Evolutionary conservation across 345 rosid genomes (phyloP), one percentile per base, ranked within the genome.

Genomic region (Brassica incana): DNA sequence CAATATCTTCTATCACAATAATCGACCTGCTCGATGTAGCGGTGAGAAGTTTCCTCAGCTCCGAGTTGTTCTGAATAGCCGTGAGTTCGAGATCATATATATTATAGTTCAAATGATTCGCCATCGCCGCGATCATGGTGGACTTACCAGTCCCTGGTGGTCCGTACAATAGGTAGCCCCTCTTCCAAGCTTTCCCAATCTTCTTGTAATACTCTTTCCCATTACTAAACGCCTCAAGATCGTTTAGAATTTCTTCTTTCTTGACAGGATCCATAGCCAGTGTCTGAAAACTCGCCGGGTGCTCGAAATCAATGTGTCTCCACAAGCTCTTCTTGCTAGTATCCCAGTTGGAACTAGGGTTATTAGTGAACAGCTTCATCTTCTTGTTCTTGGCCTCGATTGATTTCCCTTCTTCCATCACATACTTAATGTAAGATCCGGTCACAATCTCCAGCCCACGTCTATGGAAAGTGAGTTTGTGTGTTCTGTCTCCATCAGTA

Each of bases 341-440:
- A 32, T 61, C 77, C 72, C 78, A 74, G 1, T 50, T 35, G 4
- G 4, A 52, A 0, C 86, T 81, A 4, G 85, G 83, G 66, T 83
- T 83, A 69, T 88, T 88, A 0, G 90, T 85, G 77, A 70, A 86
- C 32, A 89, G 87, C 88, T 84, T 87, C 67, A 86, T 78, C 83
- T 84, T 83, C 43, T 86, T 71, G 72, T 80, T 89, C 54, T 77
- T 80, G 20, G 81, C 82, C 69, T 70, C 80, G 11, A 87, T 85
- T 2, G 65, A 84, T 68, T 82, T 87, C 8, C 89, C 88, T 70
- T 86, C 83, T 65, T 79, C 80, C 50, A 86, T 2, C 1, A 87
- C 85, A 65, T 83, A 85, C 11, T 52, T 56, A 15, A 85, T 50
- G 73, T 87, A 89, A 0, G 77, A 62, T 3, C 79, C 85, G 0